phyloP scores from a whole-genome alignment of 2,329 filamentous ascomycete genomes.

The Didymosphaeria variabile region DNA sequence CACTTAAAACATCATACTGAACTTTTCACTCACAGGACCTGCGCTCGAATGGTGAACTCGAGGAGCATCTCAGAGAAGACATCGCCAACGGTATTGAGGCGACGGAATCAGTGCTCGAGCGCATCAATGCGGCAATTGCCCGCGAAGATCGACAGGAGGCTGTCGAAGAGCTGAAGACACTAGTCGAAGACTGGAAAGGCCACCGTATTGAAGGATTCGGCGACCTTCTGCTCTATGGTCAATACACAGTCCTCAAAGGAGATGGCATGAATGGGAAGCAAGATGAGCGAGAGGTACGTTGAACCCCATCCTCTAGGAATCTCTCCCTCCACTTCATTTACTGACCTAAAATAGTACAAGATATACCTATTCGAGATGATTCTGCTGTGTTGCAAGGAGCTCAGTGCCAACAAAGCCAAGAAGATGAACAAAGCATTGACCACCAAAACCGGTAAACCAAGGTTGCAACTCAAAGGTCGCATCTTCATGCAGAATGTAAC shows the following conservation, averaged over 20 bases:
- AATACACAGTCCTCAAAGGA: constrained; percentile 88
- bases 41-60: constrained; percentile 80
- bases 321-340: not conserved
- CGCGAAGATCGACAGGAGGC: constrained; percentile 86
- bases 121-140: constrained; percentile 91
- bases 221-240: constrained; percentile 84
- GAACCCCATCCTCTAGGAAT: not conserved
- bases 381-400: constrained; percentile 94
- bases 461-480: constrained; percentile 89
- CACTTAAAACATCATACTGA: constrained; percentile 21
- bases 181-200: constrained; percentile 98
- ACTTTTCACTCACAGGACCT: constrained; percentile 74
- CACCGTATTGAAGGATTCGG: constrained; percentile 92
- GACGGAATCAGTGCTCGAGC: constrained; percentile 80
- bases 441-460: constrained; percentile 77
- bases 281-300: constrained; percentile 84
- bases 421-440: constrained; percentile 74
- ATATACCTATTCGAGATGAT: constrained; percentile 98
- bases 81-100: constrained; percentile 80
- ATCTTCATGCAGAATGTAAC: constrained; percentile 99
- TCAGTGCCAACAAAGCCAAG: constrained; percentile 82
- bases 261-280: constrained; percentile 79
- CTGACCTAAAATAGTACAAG: constrained; percentile 73
- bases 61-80: constrained; percentile 75
- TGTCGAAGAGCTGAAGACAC: constrained; percentile 77